Evolutionary conservation across 441 rosid species (phyloP), one percentile per base, ranked within the genome.

Genomic region (Gossypium davidsonii): DNA sequence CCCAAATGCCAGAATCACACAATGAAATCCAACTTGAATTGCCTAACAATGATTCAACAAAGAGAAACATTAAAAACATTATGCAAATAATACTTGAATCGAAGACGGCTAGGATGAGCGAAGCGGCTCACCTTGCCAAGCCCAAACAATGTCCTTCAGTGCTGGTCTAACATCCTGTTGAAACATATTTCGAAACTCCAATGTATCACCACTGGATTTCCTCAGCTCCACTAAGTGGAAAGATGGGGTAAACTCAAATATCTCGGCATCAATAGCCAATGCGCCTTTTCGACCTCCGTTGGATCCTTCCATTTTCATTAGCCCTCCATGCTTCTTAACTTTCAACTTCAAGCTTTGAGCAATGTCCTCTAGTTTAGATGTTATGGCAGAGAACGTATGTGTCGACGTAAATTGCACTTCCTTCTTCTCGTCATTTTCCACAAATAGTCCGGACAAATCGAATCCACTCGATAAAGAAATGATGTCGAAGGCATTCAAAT

Each of bases 401-500:
- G 85, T 85, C 2, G 89, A 79, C 1, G 89, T 89, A 70, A 93
- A 91, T 67, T 82, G 76, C 77, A 83, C 85, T 60, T 90, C 97
- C 74, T 89, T 87, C 84, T 80, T 90, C 65, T 78, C 79, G 64
- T 85, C 89, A 65, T 66, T 83, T 60, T 85, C 89, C 71, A 87
- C 91, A 6, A 94, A 91, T 51, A 94, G 51, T 42, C 97, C 96
- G 0, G 94, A 89, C 74, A 94, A 80, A 75, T 94, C 89, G 21
- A 94, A 89, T 2, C 94, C 96, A 0, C 88, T 76, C 15, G 97
- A 91, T 18, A 83, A 87, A 2, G 97, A 87, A 67, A 94, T 94
- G 11, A 94, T 90, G 49, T 91, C 90, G 25, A 94, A 94, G 3
- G 98, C 98, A 76, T 94, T 94, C 86, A 94, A 79, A 84, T 87